These are phyloP conservation scores for Colletotrichum falcatum DNA, from an alignment of 2,329 filamentous ascomycete species.

Conservation along the genomic window DNA sequence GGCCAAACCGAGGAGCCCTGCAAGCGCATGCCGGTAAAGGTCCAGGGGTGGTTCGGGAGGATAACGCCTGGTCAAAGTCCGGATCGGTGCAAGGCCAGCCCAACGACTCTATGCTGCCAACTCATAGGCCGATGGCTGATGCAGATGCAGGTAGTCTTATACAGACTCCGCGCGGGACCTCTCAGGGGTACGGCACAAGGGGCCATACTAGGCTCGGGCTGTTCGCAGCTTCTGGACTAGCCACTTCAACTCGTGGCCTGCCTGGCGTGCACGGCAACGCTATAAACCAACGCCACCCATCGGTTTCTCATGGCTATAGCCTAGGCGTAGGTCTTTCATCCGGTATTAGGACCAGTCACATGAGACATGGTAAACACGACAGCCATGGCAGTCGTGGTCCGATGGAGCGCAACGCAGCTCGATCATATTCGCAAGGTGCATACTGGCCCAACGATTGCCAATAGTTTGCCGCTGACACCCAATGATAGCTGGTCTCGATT, in stretches of 20 bases:
- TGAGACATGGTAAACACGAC: background rate
- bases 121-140: background rate
- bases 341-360: slow-evolving; percentile 22
- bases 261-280: slow-evolving; percentile 23
- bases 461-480: background rate
- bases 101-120: background rate
- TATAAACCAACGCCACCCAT: slow-evolving; percentile 12
- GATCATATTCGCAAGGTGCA: slow-evolving; percentile 3
- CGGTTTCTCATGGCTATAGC: background rate
- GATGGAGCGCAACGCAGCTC: background rate
- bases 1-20: background rate
- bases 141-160: slow-evolving; percentile 47
- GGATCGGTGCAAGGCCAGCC: slow-evolving; percentile 41
- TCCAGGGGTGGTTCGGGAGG: background rate
- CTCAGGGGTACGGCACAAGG: slow-evolving; percentile 48
- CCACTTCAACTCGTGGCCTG: slow-evolving; percentile 39
- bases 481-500: background rate
- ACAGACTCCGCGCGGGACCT: slow-evolving; percentile 45
- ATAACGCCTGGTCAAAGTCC: slow-evolving; percentile 30
- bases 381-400: background rate
- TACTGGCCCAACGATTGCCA: background rate
- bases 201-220: slow-evolving; percentile 45
- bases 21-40: background rate
- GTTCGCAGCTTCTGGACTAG: slow-evolving; percentile 48
- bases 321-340: slow-evolving; percentile 35